These are phyloP conservation scores for Arthrobotrys sphaeroides DNA, from an alignment of 2,329 filamentous ascomycete species.

Conservation along the genomic window DNA sequence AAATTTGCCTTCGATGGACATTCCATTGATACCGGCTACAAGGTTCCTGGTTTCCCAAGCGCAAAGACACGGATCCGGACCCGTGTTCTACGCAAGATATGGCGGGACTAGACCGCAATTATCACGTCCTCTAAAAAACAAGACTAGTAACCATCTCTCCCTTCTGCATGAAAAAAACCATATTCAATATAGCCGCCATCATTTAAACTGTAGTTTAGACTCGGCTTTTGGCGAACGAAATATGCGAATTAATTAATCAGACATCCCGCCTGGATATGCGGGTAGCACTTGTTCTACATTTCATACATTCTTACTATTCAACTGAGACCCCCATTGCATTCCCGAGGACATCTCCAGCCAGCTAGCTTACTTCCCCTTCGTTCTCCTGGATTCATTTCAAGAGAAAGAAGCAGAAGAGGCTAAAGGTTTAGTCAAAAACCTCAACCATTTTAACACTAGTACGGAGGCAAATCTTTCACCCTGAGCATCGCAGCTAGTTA, in stretches of 20 bases:
- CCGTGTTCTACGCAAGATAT: slow-evolving; percentile 9
- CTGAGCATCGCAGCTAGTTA: too few species aligned
- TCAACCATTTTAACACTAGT: background rate
- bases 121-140: too few species aligned
- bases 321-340: too few species aligned
- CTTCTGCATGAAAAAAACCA: too few species aligned
- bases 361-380: background rate
- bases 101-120: background rate
- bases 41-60: slow-evolving; percentile 14
- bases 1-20: background rate
- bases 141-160: too few species aligned
- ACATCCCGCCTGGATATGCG: background rate
- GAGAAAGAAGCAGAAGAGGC: too few species aligned
- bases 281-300: too few species aligned
- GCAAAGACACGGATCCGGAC: slow-evolving; percentile 3
- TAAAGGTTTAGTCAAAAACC: background rate
- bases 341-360: too few species aligned
- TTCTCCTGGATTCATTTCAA: background rate
- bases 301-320: too few species aligned
- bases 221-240: slow-evolving; percentile 11
- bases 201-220: background rate
- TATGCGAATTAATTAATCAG: background rate
- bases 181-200: too few species aligned
- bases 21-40: slow-evolving; percentile 5
- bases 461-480: background rate